Base-by-base conservation (phyloP, 139 green algal species). In the Closterium sp. region DNA sequence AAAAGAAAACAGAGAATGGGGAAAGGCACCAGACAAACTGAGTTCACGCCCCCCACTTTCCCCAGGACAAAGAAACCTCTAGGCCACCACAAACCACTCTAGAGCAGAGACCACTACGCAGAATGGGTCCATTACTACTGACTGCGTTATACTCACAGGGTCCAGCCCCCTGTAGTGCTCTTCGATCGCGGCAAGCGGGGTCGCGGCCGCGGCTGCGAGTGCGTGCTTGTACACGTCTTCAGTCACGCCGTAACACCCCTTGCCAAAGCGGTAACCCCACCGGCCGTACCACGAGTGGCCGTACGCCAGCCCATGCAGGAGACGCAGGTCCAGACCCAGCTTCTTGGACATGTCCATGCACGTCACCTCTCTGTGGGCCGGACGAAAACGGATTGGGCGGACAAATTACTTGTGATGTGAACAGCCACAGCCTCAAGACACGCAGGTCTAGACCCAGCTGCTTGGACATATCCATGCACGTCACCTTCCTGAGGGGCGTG, bases 201-300 rank as follows among this genome's bases (percentile, higher is more conserved):
- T 87, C 28, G 85, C n/a, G 28, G 28, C 28, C 85, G 28, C 28
- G 2, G 85, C 85, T 30, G 88, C 62, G 70, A 97, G 92, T 5
- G 97, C 97, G 22, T 91, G 32, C 31, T 90, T 30, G 94, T 97
- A 98, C n/a, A 95, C 89, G 13, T 94, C 42, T 27, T 89, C 32
- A 7, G 91, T 91, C 89, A 98, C 97, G 93, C 97, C 98, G 95
- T 97, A 99, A 3, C 94, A 94, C 6, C 96, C 97, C 24, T 97
- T 96, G 6, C 98, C 98, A 92, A 99, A 99, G 38, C 91, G 88
- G 93, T 99, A 99, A 19, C 97, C 98, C 95, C 97, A 99, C 87
- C 96, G 96, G 86, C 97, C 97, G 93, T 99, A 99, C 97, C 97
- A 99, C 10, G 98, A 98, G 24, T 32, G 73, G 28, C 95, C 93